A percentile compares a stretch with the other conserved stretches of the same genome.
phyloP scores from a whole-genome alignment of 1,284 basidiomycete genomes.

The Mycosarcoma maydis region DNA sequence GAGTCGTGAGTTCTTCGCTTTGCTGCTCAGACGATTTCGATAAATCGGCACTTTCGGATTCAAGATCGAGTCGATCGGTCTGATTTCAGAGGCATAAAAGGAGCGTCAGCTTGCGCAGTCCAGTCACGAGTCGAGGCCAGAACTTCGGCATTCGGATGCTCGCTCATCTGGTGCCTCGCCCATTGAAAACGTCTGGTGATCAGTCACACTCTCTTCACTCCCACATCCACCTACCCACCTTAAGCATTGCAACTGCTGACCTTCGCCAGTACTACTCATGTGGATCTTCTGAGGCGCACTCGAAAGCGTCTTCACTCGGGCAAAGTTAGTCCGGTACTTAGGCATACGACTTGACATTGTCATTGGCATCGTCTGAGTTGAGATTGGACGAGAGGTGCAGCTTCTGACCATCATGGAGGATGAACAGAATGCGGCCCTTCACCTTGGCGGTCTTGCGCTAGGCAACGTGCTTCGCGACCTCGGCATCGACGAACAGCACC shows the following conservation, averaged over 20 bases:
- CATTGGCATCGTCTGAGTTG: too few relatives aligned
- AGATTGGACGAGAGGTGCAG: not conserved
- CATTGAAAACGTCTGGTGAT: not conserved
- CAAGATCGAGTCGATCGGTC: too few relatives aligned
- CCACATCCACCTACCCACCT: not conserved
- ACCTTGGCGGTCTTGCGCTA: slow-evolving; percentile 63
- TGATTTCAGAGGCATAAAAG: too few relatives aligned
- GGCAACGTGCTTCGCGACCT: slow-evolving; percentile 64
- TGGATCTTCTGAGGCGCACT: slow-evolving; percentile 1
- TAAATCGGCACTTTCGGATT: too few relatives aligned
- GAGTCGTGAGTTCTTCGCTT: too few relatives aligned
- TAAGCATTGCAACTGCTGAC: not conserved
- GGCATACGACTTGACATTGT: not conserved
- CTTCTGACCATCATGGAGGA: slow-evolving; percentile 48
- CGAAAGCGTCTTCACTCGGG: slow-evolving; percentile 7
- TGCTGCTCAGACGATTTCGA: too few relatives aligned
- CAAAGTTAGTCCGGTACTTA: slow-evolving; percentile 17
- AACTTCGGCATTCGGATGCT: slow-evolving; percentile 5
- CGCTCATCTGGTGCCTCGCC: too few relatives aligned
- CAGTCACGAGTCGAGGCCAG: not conserved
- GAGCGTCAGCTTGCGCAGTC: not conserved
- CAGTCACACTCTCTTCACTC: not conserved
- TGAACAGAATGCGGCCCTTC: slow-evolving; percentile 61
- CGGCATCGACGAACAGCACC: slow-evolving; percentile 56
- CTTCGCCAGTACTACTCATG: slow-evolving; percentile 3